These are phyloP conservation scores for Neopestalotiopsis rosae DNA, from an alignment of 2,329 filamentous ascomycete species.

Conservation along the genomic window DNA sequence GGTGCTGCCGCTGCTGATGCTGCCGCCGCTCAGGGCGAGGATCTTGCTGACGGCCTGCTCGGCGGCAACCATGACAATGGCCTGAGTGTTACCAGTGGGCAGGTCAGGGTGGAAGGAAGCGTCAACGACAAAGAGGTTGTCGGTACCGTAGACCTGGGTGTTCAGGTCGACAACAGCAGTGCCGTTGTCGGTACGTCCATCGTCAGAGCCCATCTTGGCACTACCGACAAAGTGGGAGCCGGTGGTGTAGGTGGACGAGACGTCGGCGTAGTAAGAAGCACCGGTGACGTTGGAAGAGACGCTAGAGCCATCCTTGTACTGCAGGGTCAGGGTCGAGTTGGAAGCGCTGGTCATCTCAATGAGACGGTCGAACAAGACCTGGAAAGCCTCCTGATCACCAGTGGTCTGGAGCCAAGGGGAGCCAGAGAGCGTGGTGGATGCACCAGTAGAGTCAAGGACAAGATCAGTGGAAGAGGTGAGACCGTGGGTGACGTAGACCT, in stretches of 20 bases:
- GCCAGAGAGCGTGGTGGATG: conserved; percentile 19
- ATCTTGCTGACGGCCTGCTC: conserved; percentile 38
- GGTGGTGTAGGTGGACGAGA: conserved; percentile 22
- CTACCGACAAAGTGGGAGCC: conserved; percentile 23
- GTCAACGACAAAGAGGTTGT: conserved; percentile 72
- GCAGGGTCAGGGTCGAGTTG: conserved; percentile 22
- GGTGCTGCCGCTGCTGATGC: neutral
- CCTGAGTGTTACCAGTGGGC: conserved; percentile 64
- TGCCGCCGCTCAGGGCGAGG: conserved; percentile 30
- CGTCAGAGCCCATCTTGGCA: conserved; percentile 39
- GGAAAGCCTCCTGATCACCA: conserved; percentile 23
- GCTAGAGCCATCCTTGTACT: conserved; percentile 19
- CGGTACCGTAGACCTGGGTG: conserved; percentile 69
- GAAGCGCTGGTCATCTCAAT: conserved; percentile 20
- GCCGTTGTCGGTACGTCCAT: conserved; percentile 54
- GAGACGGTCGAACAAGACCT: conserved; percentile 22
- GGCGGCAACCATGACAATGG: conserved; percentile 38
- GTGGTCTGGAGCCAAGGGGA: conserved; percentile 23
- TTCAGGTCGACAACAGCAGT: conserved; percentile 65
- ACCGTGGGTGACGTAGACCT: conserved; percentile 27
- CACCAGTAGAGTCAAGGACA: conserved; percentile 22
- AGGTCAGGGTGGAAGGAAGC: conserved; percentile 72
- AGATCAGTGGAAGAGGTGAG: conserved; percentile 23
- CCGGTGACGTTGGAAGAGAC: conserved; percentile 21
- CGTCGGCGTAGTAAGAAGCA: conserved; percentile 17